phyloP scores from a whole-genome alignment of 2,329 filamentous ascomycete species.

The Ceratocystis eucalypticola region DNA sequence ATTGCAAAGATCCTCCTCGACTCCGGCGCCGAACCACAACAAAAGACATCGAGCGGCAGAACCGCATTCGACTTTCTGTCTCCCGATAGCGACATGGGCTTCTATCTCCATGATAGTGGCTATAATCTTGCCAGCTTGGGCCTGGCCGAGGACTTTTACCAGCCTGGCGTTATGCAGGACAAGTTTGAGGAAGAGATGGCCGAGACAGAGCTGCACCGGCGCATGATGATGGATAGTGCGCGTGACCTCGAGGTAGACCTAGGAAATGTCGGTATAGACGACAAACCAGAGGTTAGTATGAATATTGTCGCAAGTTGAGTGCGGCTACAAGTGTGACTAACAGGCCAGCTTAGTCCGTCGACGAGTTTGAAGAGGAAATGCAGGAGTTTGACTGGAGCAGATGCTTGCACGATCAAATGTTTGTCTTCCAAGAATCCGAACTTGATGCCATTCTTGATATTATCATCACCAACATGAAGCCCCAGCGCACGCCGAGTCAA shows the following conservation, averaged over 20 bases:
- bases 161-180: slow-evolving; percentile 79
- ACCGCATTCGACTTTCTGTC: slow-evolving; percentile 94
- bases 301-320: background rate
- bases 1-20: slow-evolving; percentile 90
- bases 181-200: slow-evolving; percentile 95
- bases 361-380: slow-evolving; percentile 66
- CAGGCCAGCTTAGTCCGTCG: slow-evolving; percentile 38
- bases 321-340: background rate
- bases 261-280: slow-evolving; percentile 88
- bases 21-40: slow-evolving; percentile 85
- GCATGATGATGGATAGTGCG: slow-evolving; percentile 99
- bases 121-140: slow-evolving; percentile 56
- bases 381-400: slow-evolving; percentile 94
- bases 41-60: slow-evolving; percentile 84
- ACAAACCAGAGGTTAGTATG: slow-evolving; percentile 67
- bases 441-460: slow-evolving; percentile 86
- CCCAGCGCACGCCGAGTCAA: slow-evolving; percentile 86
- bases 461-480: slow-evolving; percentile 95
- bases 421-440: slow-evolving; percentile 94
- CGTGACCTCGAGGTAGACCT: slow-evolving; percentile 93
- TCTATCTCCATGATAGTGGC: slow-evolving; percentile 86
- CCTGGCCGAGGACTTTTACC: slow-evolving; percentile 85
- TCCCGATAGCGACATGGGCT: slow-evolving; percentile 90
- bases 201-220: slow-evolving; percentile 84
- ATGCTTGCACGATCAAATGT: slow-evolving; percentile 97